Evolutionary conservation across 805 yeast genomes (phyloP).

Genomic region (Candida fluviatilis): DNA sequence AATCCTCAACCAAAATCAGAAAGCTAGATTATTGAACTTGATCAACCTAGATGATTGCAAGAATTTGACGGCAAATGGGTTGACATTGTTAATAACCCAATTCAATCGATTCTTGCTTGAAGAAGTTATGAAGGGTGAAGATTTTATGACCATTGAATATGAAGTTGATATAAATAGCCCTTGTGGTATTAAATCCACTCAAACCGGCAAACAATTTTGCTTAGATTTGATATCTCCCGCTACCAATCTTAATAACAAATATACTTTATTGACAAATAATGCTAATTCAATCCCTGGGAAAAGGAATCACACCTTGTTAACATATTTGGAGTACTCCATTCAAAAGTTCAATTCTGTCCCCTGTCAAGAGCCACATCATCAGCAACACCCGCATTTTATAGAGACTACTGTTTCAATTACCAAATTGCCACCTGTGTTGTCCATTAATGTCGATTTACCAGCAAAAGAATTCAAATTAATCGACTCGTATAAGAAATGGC

Average conservation of each 20-base stretch:
- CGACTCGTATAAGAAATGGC: conserved; percentile 51
- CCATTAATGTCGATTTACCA: conserved; percentile 54
- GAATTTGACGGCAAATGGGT: conserved; percentile 39
- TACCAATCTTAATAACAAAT: conserved; percentile 19
- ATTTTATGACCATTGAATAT: conserved; percentile 39
- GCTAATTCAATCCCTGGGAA: conserved; percentile 8
- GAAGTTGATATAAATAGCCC: conserved; percentile 39
- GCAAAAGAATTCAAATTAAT: conserved; percentile 53
- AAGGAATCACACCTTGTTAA: conserved; percentile 38
- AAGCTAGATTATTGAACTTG: conserved; percentile 51
- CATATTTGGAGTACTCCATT: conserved; percentile 61
- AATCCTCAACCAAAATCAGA: conserved; percentile 29
- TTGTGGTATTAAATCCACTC: conserved; percentile 9
- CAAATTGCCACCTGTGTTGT: conserved; percentile 61
- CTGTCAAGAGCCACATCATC: conserved; percentile 43
- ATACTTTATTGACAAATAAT: conserved; percentile 7
- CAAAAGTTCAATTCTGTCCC: conserved; percentile 47
- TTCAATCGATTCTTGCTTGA: conserved; percentile 60
- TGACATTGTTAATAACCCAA: conserved; percentile 43
- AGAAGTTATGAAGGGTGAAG: conserved; percentile 44
- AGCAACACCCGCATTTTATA: conserved; percentile 29
- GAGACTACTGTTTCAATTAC: conserved; percentile 50
- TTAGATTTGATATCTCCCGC: conserved; percentile 44
- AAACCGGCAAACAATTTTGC: conserved; percentile 23
- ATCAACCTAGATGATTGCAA: conserved; percentile 47